Base-by-base conservation (phyloP, 768 basidiomycete genomes). In the Pisolithus microcarpus region DNA sequence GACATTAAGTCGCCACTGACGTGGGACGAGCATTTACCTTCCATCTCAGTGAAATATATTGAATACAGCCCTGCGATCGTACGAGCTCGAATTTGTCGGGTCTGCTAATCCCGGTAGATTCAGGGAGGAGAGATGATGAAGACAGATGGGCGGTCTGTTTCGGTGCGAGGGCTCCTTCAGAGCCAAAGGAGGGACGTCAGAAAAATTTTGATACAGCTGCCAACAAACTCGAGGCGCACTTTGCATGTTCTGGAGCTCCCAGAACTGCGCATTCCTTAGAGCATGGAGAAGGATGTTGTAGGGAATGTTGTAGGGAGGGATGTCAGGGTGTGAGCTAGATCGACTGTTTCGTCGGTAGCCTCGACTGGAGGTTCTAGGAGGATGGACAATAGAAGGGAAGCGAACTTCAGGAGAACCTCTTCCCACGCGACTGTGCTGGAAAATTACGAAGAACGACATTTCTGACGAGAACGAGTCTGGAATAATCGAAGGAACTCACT, bases 211-310 rank as follows among this genome's bases (percentile, higher is more conserved):
- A 18, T 21, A 7, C 21, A 46, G 16, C 26, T 40, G 42, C 16
- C 23, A 34, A 34, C 31, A 10, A 34, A 13, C 5, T 13, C 10
- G 31, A 34, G 5, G 52, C 80, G 55, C 48, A 88, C 87, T 66
- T 63, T 82, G 74, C 2, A 89, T 57, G 36, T 75, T 77, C 10
- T 65, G 72, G 23, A 85, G 69, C 56, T 91, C 87, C 85, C 85
- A 90, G 57, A 89, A 82, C 43, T 82, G 74, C 4, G 87, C 85
- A 37, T 80, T 81, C 46, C 68, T 75, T 15, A 90, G 59, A 40
- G 58, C 56, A 28, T 38, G 37, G 24, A 56, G 43, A 26, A 68
- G 45, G 43, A 61, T 50, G 30, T 45, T 44, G 26, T 37, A 44
- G 65, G 60, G 38, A 51, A 61, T n/a, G n/a, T n/a, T n/a, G n/a